These are phyloP conservation scores for Fusarium sterilihyphosum DNA, from an alignment of 2,329 filamentous ascomycete species.

Conservation along the genomic window DNA sequence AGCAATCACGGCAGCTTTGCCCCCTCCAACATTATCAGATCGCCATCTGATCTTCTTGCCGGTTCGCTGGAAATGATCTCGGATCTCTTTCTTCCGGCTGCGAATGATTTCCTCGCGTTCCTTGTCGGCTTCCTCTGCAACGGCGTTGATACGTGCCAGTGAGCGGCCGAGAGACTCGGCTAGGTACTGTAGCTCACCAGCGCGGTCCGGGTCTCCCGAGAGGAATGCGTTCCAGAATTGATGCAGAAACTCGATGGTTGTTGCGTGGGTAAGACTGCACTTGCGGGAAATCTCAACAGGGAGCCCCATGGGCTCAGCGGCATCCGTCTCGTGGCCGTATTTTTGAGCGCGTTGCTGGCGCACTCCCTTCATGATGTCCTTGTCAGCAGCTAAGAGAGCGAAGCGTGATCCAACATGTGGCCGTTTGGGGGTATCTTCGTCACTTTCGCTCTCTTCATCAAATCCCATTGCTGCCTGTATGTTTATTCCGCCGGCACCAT, in stretches of 20 bases:
- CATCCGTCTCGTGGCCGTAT: constrained; percentile 60
- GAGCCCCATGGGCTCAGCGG: constrained; percentile 62
- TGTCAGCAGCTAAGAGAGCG: constrained; percentile 71
- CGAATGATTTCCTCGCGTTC: constrained; percentile 75
- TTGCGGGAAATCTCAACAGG: constrained; percentile 67
- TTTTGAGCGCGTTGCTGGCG: constrained; percentile 68
- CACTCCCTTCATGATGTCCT: constrained; percentile 73
- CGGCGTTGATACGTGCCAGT: constrained; percentile 79
- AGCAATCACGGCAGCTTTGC: constrained; percentile 77
- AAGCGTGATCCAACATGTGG: constrained; percentile 75
- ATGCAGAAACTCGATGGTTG: constrained; percentile 93
- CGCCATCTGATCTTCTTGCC: constrained; percentile 79
- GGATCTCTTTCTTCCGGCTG: constrained; percentile 74
- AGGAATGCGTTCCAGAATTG: constrained; percentile 96
- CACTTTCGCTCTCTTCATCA: constrained; percentile 75
- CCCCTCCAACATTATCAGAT: constrained; percentile 75
- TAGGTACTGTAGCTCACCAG: constrained; percentile 81
- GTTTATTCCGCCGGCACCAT: constrained; percentile 63
- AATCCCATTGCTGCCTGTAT: constrained; percentile 74
- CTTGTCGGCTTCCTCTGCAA: constrained; percentile 81
- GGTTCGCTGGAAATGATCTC: constrained; percentile 75
- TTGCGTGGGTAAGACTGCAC: constrained; percentile 81
- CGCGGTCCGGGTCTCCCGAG: constrained; percentile 84
- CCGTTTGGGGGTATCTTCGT: constrained; percentile 65
- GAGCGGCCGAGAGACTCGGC: constrained; percentile 84